Evolutionary conservation across 306 rosid genomes (phyloP).

Genomic region (Cyamopsis tetragonoloba): DNA sequence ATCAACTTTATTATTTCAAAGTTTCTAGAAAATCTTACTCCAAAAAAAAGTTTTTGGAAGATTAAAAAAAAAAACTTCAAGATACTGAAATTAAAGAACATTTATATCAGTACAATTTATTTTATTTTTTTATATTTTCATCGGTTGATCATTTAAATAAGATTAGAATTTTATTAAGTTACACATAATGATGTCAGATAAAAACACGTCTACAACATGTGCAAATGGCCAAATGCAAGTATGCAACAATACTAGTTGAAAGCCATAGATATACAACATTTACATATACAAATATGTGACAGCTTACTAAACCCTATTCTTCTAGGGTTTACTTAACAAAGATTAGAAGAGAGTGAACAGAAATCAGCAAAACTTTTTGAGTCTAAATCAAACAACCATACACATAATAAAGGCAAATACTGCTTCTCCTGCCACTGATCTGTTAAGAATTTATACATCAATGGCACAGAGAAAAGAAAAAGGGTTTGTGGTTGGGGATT

Average conservation of each 20-base stretch:
- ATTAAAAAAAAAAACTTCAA: too few species aligned
- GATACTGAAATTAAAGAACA: too few species aligned
- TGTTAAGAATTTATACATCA: neutral
- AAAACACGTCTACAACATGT: slow-evolving; percentile 6
- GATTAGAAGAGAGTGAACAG: slow-evolving; percentile 5
- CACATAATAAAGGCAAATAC: neutral
- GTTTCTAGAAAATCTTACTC: too few species aligned
- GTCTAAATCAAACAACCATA: slow-evolving; percentile 6
- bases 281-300: slow-evolving; percentile 22
- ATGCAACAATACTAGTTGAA: slow-evolving; percentile 8
- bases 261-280: neutral
- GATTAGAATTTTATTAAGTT: too few species aligned
- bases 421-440: neutral
- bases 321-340: slow-evolving; percentile 25
- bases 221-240: too few species aligned
- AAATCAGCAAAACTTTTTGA: slow-evolving; percentile 21
- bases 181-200: too few species aligned
- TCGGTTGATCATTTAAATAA: too few species aligned
- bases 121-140: too few species aligned
- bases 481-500: neutral
- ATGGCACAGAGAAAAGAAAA: neutral
- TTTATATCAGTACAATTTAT: too few species aligned
- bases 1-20: too few species aligned
- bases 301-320: slow-evolving; percentile 23
- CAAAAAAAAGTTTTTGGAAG: too few species aligned